Conservation (phyloP, 805 yeast genomes). For the Candida alai region DNA sequence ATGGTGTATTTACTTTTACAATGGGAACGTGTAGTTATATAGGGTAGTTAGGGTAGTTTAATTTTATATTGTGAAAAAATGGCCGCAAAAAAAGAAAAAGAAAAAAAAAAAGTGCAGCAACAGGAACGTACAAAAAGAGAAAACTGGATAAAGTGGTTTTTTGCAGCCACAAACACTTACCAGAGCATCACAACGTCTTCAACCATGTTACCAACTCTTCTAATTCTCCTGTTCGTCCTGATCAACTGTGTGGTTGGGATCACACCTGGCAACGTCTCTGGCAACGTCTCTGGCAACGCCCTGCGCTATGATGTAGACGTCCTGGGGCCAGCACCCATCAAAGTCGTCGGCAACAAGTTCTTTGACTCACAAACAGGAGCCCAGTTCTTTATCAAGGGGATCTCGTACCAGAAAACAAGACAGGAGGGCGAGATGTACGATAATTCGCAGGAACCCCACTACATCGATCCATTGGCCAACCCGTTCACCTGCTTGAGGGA, state of each 20-base stretch:
- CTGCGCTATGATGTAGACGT: not conserved
- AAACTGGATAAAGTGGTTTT: too few relatives aligned
- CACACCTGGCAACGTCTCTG: too few relatives aligned
- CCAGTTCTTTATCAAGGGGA: constrained; percentile 84
- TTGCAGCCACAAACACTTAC: too few relatives aligned
- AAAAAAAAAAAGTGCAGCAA: too few relatives aligned
- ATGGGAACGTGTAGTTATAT: too few relatives aligned
- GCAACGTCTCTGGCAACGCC: too few relatives aligned
- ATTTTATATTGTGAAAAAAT: not conserved
- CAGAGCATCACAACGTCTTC: too few relatives aligned
- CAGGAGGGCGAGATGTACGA: constrained; percentile 34
- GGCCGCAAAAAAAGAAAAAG: not conserved
- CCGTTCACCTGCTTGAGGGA: constrained; percentile 71
- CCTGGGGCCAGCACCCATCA: constrained; percentile 30
- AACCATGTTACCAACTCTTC: too few relatives aligned
- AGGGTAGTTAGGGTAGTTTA: not conserved
- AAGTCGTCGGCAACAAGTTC: constrained; percentile 70
- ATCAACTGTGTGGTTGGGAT: too few relatives aligned
- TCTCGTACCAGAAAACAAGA: constrained; percentile 78
- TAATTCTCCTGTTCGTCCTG: too few relatives aligned
- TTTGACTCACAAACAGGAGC: constrained; percentile 67
- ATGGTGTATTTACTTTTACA: too few relatives aligned
- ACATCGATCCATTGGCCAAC: constrained; percentile 78
- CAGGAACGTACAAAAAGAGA: too few relatives aligned
- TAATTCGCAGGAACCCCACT: constrained; percentile 20